Evolutionary conservation across 148 eudicot genomes (phyloP), one percentile per base, ranked within the genome.

Genomic region (Arctostaphylos glauca): DNA sequence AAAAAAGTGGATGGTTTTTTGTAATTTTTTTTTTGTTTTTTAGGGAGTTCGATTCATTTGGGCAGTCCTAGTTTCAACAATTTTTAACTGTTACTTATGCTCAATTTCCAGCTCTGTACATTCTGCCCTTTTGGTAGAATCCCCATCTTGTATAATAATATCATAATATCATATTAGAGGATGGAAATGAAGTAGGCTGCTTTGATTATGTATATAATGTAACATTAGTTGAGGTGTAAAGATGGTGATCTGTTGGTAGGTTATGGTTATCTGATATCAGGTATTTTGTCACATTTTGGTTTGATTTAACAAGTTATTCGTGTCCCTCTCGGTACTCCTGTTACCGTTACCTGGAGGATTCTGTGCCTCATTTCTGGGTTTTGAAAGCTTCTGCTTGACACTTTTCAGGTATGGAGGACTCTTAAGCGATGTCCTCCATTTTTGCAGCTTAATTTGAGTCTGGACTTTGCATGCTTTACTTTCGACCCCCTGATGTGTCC

Each of bases 101-200:
- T 79, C 50, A 7, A 25, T 76, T 84, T 74, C 74, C 77, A 74
- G 77, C 68, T 79, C 53, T 84, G 83, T 80, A 79, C n/a, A 58
- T 56, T 56, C 49, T 62, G 72, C 43, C 70, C 82, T 8, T 66
- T 43, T 25, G 82, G 86, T 53, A 38, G 74, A 74, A 58, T 80
- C 53, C 53, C 66, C 58, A 44, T 52, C 74, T 78, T 80, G 82
- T 76, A 84, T 80, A 41, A 73, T 59, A 56, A 48, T 72, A 49
- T 19, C 53, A 52, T 46, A 47, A 47, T 14, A 66, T 41, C 12
- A 62, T 54, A 50, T 77, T 67, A 43, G 70, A 46, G 46, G 78
- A 73, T 18, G 70, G 73, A 79, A 25, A 48, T 9, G 23, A 67
- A 12, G 62, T 47, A 67, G 82, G 75, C 82, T 80, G 76, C 76